Evolutionary conservation across 371 early-diverging fungal genomes (phyloP), one percentile per base, ranked within the genome.

Genomic region (Parasitella parasitica): DNA sequence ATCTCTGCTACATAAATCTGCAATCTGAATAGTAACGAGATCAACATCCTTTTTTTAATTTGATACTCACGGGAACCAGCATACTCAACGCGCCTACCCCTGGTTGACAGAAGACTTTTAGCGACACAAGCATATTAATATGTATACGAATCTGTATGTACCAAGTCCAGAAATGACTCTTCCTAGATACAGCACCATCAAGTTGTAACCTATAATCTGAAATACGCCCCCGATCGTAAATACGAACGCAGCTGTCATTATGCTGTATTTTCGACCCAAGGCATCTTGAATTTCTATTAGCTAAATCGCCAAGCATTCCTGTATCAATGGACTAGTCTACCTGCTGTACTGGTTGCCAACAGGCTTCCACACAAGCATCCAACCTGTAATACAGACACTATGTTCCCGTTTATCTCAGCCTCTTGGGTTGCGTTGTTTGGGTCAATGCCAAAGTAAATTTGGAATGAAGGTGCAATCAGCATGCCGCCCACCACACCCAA

Each of bases 1-100:
- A 75, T 72, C 36, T 75, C 75, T 16, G 75, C 70, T 24, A 75
- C 71, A 46, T 75, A 75, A 15, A 75, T 60, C 70, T 70, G 50
- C 6, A 18, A 20, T 5, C 13, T 24, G 15, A 16, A 26, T 24
- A 43, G 20, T 52, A 9, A 28, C 30, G 1, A 13, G 6, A 50
- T n/a, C 28, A 15, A n/a, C 12, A 8, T 12, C 6, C 5, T 12
- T 41, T 9, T 41, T 16, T 2, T 22, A 46, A 3, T 5, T 20
- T 36, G n/a, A 5, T 35, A 58, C 49, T 54, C 66, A 72, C 72
- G 3, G 72, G 72, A 6, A 72, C 72, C 8, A 72, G 53, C 69
- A 69, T 69, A 27, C 66, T 66, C 24, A 72, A 50, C 7, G 70
- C 72, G 13, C 72, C 72, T 4, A 72, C 72, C 13, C 72, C 72